Base-by-base conservation (phyloP, 2,329 filamentous ascomycete genomes). In the Colletotrichum scovillei region DNA sequence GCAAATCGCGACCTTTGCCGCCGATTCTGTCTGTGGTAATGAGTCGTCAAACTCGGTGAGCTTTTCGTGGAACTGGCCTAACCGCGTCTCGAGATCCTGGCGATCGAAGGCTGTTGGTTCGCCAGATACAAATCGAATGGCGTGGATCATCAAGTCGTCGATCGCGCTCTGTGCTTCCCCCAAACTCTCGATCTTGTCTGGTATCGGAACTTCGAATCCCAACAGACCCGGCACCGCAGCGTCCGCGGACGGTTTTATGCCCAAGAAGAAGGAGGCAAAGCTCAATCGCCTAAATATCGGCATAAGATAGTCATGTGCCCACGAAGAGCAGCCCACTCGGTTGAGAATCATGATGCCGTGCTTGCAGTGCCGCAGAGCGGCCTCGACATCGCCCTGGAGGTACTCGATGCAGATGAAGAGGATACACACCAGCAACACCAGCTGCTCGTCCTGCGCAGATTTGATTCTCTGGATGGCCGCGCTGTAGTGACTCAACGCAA, bases 361-460 rank as follows among this genome's bases (percentile, higher is more conserved):
- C 42, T 62, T 63, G 56, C 69, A 69, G 46, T 72, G 69, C 28
- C 64, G 35, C 28, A 72, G 22, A 4, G 84, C 83, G 8, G 79
- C 78, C 57, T 86, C 84, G 22, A 75, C 53, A 71, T 89, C 85
- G 49, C 86, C 85, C 53, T 86, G 86, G 64, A 90, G 81, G 74
- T 87, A 88, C 77, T 89, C 88, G 63, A 89, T 84, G 74, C 87
- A 88, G 24, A 87, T 85, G 72, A 89, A 88, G 24, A 89, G 79
- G 0, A 88, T 78, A 73, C 87, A 88, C 11, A 84, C 85, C 4
- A 88, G 79, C 22, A 89, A 76, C 0, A 81, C 80, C 0, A 83
- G 3, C 76, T 76, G 46, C 74, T 74, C 62, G 59, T 70, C 70
- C 24, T 58, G 38, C 16, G 83, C 79, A 4, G 80, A 78, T 53